Conservation (phyloP, 2,329 filamentous ascomycete species). For the Kalaharituber pfeilii region DNA sequence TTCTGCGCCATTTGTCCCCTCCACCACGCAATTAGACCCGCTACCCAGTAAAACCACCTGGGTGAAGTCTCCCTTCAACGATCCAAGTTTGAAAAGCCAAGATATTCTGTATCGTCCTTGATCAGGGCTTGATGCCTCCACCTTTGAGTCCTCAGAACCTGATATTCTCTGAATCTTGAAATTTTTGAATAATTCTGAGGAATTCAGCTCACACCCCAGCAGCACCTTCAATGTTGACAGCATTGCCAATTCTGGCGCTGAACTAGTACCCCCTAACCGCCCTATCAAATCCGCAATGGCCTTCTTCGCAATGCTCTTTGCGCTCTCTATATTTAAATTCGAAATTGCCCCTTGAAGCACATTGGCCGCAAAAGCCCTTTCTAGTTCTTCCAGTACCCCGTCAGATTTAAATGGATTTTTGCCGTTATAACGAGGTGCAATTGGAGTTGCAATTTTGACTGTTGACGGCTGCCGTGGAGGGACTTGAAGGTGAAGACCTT, state of each 20-base stretch:
- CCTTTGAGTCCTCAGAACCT: conserved; percentile 36
- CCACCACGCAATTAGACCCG: conserved; percentile 12
- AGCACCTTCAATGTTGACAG: conserved; percentile 4
- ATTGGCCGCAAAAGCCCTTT: conserved; percentile 10
- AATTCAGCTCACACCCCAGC: conserved; percentile 33
- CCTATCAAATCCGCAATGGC: conserved; percentile 13
- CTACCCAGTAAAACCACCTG: conserved; percentile 34
- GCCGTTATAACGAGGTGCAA: conserved; percentile 3
- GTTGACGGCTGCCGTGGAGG: conserved; percentile 21
- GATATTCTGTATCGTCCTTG: conserved; percentile 34
- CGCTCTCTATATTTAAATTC: conserved; percentile 8
- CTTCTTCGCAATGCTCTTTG: conserved; percentile 13
- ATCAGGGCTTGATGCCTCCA: conserved; percentile 29
- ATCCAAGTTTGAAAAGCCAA: conserved; percentile 41
- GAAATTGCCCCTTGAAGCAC: conserved; percentile 6
- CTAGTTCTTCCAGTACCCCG: conserved; percentile 10
- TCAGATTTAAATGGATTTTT: not conserved
- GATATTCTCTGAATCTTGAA: conserved; percentile 37
- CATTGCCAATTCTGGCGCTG: not conserved
- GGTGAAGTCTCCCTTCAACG: conserved; percentile 36
- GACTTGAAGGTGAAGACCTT: conserved; percentile 20
- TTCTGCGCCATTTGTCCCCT: conserved; percentile 8
- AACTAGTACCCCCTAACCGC: conserved; percentile 12
- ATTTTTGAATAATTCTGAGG: conserved; percentile 40
- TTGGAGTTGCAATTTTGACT: conserved; percentile 16